Conservation (phyloP, 768 basidiomycete species). For the Termitomyces titanicus region DNA sequence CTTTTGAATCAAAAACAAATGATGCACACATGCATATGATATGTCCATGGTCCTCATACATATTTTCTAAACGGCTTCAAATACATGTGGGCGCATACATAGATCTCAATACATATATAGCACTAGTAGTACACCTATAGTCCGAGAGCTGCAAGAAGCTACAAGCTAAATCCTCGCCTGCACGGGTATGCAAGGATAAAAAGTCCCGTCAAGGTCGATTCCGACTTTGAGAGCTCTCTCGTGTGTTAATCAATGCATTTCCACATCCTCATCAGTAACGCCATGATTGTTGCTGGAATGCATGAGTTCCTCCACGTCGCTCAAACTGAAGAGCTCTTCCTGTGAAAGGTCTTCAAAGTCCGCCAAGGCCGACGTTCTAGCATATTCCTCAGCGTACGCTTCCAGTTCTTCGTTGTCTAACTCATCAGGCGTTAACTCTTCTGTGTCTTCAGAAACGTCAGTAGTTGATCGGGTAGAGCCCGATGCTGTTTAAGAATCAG, state of each 20-base stretch:
- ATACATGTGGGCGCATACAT: background rate
- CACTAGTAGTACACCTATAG: no score
- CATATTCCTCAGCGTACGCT: constrained; percentile 55
- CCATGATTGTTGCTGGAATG: background rate
- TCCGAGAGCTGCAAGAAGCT: background rate
- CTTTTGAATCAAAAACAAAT: background rate
- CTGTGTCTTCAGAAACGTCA: constrained; percentile 2
- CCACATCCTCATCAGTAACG: constrained; percentile 19
- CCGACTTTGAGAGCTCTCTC: no score
- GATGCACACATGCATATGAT: background rate
- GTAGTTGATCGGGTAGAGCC: background rate
- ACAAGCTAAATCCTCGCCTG: no score
- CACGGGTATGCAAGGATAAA: background rate
- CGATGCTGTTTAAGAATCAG: background rate
- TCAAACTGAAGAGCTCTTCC: constrained; percentile 37
- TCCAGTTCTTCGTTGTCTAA: constrained; percentile 54
- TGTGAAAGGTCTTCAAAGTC: constrained; percentile 47
- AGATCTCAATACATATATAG: constrained; percentile 4
- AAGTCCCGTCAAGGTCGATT: background rate
- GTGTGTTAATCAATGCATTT: constrained; percentile 24
- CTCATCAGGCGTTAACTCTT: constrained; percentile 38
- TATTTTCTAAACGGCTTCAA: background rate
- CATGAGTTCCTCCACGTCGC: constrained; percentile 26
- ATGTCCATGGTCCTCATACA: no score
- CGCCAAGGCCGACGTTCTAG: constrained; percentile 32